Base-by-base conservation (phyloP, 2,329 filamentous ascomycete genomes). In the Penicillium palitans region DNA sequence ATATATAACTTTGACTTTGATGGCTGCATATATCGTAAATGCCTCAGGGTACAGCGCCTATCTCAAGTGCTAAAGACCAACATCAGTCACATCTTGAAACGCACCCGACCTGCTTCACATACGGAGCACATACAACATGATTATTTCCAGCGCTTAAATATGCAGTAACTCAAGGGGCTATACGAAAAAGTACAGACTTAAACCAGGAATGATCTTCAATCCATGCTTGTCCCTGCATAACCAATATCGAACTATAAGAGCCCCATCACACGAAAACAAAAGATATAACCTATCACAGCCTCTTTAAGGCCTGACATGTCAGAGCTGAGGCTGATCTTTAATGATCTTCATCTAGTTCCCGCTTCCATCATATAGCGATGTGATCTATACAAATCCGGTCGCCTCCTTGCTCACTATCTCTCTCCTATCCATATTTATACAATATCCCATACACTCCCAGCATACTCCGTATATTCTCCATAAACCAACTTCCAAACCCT, bases 301-400 rank as follows among this genome's bases (percentile, higher is more conserved):
- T 9, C n/a, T 19, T 13, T 2, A n/a, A 9, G 3, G 17, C 6
- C 10, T 25, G 8, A 55, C 5, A n/a, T 41, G 1, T 29, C 27
- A 49, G 12, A 29, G 4, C 25, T 31, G 19, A 41, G 25, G 25
- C 17, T 8, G 9, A 55, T 49, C 4, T 13, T n/a, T 27, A 41
- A 55, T 39, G 41, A 55, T 48, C 52, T 31, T 40, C 44, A 31
- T 24, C 9, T 12, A 37, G 7, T 29, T 53, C 24, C 21, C 42
- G 25, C n/a, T 24, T 39, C 52, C 12, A 29, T 19, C 17, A 17
- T 21, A 21, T 6, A 7, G 24, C 7, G 33, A 48, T 49, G 5
- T 55, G 52, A 55, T 55, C 19, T 55, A 55, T 48, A 31, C n/a
- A 41, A 27, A 41, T 21, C 37, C 25, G 5, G 5, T 17, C 8